Evolutionary conservation across 306 rosid genomes (phyloP), one percentile per base, ranked within the genome.

Genomic region (Castanospermum australe): DNA sequence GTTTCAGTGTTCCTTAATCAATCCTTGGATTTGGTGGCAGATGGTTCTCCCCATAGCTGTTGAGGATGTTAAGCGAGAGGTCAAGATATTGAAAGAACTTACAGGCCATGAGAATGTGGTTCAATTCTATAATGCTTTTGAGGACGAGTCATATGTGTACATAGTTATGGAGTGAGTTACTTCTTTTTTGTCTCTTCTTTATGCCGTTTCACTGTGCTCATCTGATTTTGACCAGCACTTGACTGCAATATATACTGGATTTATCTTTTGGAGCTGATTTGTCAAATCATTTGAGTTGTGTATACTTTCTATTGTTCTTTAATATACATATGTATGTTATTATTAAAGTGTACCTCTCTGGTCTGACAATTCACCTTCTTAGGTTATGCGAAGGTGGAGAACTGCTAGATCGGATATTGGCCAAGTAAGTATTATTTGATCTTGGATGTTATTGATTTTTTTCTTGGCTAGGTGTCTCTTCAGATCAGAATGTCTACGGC

Each of bases 321-420:
- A 61, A 15, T 78, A 2, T 13, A 22, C 36, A 57, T 17, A 0
- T 18, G 24, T 35, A 28, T 50, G 59, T 47, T 38, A 64, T 66
- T 76, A 42, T 24, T 51, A 30, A 75, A 20, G 36, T 51, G 9
- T 57, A 62, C 32, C 71, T 51, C 25, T 64, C 18, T 25, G 42
- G 20, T 24, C 47, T 71, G 42, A 17, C 60, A n/a, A 30, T 73
- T 10, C 73, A 10, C 22, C 41, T 77, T 75, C 14, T 71, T 78
- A 96, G 99, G 93, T 91, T 96, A 83, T 96, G 99, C 11, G 99
- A 96, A 85, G 99, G 99, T 1, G 99, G 99, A 5, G 99, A 96
- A 84, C 88, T 96, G 47, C 86, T 96, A 76, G 99, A 96, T 83
- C 90, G 99, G 71, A 96, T 96, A 86, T 87, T 96, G 88, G 85